phyloP scores from a whole-genome alignment of 495 filamentous ascomycete species.

The Penicillium turbatum region DNA sequence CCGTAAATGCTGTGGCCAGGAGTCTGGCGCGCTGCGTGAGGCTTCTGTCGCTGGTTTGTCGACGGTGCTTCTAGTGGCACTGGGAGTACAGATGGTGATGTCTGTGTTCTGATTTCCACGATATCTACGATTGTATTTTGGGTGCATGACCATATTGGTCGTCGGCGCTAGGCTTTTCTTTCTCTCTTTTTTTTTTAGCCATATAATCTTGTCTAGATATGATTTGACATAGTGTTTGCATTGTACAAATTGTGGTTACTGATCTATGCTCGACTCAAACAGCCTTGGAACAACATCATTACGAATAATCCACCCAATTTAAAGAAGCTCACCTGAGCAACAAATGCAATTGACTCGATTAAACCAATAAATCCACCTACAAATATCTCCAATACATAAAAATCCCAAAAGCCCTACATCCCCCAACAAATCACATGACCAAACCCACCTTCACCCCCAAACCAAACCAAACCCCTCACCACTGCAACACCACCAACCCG shows the following conservation, averaged over 20 bases:
- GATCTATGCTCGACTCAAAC: no score
- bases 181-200: neutral
- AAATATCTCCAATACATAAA: neutral
- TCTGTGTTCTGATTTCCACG: conserved; percentile 23
- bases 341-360: no score
- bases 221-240: neutral
- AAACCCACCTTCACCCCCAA: neutral
- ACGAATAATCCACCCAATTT: neutral
- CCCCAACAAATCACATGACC: conserved; percentile 14
- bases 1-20: conserved; percentile 63
- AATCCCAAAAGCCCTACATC: neutral
- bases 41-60: conserved; percentile 20
- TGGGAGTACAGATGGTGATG: conserved; percentile 24
- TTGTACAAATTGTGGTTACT: neutral
- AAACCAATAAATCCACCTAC: neutral
- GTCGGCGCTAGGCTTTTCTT: conserved; percentile 3
- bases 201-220: conserved; percentile 1
- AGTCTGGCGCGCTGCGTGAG: conserved; percentile 28
- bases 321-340: no score
- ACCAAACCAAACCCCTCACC: neutral
- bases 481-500: neutral
- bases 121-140: conserved; percentile 6
- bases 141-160: conserved; percentile 5
- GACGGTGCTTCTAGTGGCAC: conserved; percentile 23
- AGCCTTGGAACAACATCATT: no score